Percentiles rank a stretch among this genome's conserved stretches.
Conservation (phyloP, 2,329 filamentous ascomycete genomes). For the Aschersonia sp. region DNA sequence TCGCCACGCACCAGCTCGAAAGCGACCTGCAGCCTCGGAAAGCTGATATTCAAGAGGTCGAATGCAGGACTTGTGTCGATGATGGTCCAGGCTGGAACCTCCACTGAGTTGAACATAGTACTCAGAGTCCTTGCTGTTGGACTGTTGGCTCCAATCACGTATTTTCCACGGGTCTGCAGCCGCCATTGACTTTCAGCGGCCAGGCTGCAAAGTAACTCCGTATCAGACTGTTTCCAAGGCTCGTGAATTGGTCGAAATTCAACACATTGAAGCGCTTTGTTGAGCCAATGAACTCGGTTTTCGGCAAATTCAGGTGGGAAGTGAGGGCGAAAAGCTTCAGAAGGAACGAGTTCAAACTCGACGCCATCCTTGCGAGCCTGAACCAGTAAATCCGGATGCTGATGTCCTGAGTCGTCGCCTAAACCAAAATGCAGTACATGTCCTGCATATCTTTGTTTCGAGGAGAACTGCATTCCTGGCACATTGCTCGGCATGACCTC, state of each 20-base stretch:
- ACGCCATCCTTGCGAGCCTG: conserved; percentile 7
- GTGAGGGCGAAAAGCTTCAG: conserved; percentile 8
- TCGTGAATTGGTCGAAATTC: conserved; percentile 15
- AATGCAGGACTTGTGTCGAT: not conserved
- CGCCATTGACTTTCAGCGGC: not conserved
- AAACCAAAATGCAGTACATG: conserved; percentile 21
- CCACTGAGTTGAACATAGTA: not conserved
- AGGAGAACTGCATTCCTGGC: conserved; percentile 23
- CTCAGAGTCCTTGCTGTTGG: not conserved
- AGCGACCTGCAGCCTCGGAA: conserved; percentile 25
- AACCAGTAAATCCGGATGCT: conserved; percentile 17
- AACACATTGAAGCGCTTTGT: conserved; percentile 11
- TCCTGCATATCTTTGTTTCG: conserved; percentile 15
- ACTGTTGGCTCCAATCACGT: conserved; percentile 8
- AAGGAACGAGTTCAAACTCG: conserved; percentile 18
- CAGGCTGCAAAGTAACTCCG: not conserved
- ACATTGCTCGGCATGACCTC: conserved; percentile 8
- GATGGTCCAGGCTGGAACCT: not conserved
- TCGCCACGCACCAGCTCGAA: not conserved
- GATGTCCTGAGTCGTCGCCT: not conserved
- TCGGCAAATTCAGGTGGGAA: conserved; percentile 23
- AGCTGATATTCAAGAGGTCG: conserved; percentile 18
- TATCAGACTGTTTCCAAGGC: conserved; percentile 11
- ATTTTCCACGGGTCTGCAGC: not conserved
- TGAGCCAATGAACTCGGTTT: conserved; percentile 31